phyloP scores from a whole-genome alignment of 805 yeast species.

The Wickerhamomyces sydowiorum region DNA sequence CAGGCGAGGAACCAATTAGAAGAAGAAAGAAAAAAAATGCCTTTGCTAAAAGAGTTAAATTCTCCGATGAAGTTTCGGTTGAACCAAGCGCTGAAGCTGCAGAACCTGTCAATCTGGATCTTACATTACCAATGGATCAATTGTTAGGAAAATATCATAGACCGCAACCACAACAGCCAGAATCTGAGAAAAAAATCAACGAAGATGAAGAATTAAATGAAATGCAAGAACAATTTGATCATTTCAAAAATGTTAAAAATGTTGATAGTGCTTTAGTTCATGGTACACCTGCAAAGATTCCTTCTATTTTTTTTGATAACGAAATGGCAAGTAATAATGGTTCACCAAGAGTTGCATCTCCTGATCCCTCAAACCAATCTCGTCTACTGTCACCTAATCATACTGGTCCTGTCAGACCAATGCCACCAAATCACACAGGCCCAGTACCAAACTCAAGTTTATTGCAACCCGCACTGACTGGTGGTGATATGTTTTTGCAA shows the following conservation, averaged over 20 bases:
- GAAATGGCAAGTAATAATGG: background rate
- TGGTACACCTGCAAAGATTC: conserved; percentile 60
- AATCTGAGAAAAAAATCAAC: conserved; percentile 31
- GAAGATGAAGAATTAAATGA: conserved; percentile 69
- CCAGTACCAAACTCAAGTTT: conserved; percentile 1
- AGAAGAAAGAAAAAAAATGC: conserved; percentile 32
- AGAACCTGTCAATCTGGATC: conserved; percentile 38
- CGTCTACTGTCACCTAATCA: conserved; percentile 12
- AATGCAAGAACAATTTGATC: conserved; percentile 68
- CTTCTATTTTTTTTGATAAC: conserved; percentile 29
- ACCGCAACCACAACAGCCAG: conserved; percentile 30
- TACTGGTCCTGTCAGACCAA: conserved; percentile 4
- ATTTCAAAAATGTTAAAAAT: conserved; percentile 64
- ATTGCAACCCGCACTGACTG: conserved; percentile 1
- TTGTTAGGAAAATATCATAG: conserved; percentile 37
- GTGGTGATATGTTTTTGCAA: background rate
- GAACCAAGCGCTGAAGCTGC: conserved; percentile 11
- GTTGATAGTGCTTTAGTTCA: conserved; percentile 73
- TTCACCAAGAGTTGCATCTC: conserved; percentile 10
- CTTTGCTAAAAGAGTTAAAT: conserved; percentile 56
- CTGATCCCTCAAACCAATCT: conserved; percentile 22
- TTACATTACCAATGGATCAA: conserved; percentile 75
- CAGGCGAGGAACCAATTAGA: conserved; percentile 37
- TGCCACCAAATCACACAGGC: conserved; percentile 14
- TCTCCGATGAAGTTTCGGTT: conserved; percentile 52